Conservation (phyloP, 331 rosid species). For the Phaseolus coccineus region DNA sequence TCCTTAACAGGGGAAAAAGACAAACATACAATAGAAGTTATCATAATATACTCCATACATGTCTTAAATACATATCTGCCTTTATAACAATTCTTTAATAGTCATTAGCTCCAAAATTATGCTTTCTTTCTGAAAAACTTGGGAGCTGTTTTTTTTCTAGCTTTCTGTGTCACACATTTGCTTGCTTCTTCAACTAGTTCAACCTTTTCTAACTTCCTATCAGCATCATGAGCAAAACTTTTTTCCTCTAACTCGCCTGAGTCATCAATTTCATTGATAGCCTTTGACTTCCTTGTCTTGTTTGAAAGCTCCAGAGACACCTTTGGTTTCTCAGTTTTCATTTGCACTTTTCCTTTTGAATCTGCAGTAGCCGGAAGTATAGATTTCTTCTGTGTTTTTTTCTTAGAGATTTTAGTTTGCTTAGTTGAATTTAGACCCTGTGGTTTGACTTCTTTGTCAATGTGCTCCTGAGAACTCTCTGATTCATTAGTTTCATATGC, state of each 20-base stretch:
- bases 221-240: neutral
- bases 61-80: neutral
- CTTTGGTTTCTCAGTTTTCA: constrained; percentile 42
- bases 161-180: constrained; percentile 12
- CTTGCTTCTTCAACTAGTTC: neutral
- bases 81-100: neutral
- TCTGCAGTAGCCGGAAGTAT: neutral
- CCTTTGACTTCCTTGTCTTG: neutral
- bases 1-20: neutral
- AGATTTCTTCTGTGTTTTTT: constrained; percentile 22
- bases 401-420: constrained; percentile 35
- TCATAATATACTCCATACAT: neutral
- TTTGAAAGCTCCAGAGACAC: constrained; percentile 23
- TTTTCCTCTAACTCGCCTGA: constrained; percentile 24
- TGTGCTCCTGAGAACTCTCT: constrained; percentile 37
- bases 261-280: constrained; percentile 23
- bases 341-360: constrained; percentile 16
- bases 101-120: constrained; percentile 31
- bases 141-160: constrained; percentile 40
- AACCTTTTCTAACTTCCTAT: constrained; percentile 25
- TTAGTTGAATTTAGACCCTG: constrained; percentile 19
- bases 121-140: constrained; percentile 51
- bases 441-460: constrained; percentile 37
- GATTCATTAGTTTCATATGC: constrained; percentile 31
- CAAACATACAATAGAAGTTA: neutral